Evolutionary conservation across 768 basidiomycete species (phyloP).

Genomic region (Thelephora ganbajun): DNA sequence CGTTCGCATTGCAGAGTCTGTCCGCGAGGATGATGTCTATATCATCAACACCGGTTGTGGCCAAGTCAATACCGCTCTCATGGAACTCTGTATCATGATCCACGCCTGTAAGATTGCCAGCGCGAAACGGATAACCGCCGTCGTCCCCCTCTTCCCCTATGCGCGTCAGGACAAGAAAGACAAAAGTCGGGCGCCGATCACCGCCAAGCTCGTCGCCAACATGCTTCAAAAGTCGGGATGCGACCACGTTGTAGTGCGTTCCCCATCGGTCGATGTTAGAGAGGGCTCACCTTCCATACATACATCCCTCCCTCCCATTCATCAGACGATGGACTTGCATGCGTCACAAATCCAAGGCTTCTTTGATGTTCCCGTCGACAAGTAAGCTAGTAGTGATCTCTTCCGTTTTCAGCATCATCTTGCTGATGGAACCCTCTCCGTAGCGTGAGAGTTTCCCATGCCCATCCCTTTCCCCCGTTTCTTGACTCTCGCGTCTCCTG

Average conservation of each 20-base stretch:
- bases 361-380: conserved; percentile 99
- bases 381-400: conserved; percentile 42
- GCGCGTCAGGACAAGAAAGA: conserved; percentile 98
- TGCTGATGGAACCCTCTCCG: conserved; percentile 3
- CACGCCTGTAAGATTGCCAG: conserved; percentile 99
- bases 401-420: neutral
- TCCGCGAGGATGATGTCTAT: conserved; percentile 97
- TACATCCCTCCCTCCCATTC: neutral
- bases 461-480: conserved; percentile 6
- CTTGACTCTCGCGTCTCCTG: conserved; percentile 10
- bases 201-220: conserved; percentile 96
- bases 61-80: conserved; percentile 82
- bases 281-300: neutral
- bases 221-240: conserved; percentile 88
- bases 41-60: conserved; percentile 91
- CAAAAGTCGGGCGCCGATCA: conserved; percentile 95
- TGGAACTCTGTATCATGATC: conserved; percentile 99
- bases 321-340: conserved; percentile 94
- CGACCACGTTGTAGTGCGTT: conserved; percentile 83
- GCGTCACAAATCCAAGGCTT: conserved; percentile 99
- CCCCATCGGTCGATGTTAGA: neutral
- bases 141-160: conserved; percentile 94
- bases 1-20: conserved; percentile 87
- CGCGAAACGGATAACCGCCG: conserved; percentile 95
- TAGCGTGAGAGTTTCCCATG: conserved; percentile 32